phyloP scores from a whole-genome alignment of 805 yeast species.

The Starmerella vaccinii region DNA sequence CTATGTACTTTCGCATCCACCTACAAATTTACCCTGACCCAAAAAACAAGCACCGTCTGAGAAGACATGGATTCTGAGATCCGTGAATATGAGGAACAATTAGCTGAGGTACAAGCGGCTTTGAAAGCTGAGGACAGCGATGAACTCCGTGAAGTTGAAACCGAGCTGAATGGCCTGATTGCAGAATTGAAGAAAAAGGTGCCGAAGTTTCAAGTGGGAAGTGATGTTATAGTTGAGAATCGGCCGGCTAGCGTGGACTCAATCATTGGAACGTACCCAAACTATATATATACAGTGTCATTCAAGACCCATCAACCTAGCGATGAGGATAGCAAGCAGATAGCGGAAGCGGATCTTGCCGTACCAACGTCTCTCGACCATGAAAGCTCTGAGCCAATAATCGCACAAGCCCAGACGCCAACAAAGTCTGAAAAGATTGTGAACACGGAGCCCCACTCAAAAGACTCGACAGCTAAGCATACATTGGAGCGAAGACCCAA shows the following conservation, averaged over 20 bases:
- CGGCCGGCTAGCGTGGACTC: background rate
- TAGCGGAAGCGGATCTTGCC: too few species aligned
- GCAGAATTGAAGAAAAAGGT: constrained; percentile 20
- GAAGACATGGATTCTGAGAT: constrained; percentile 25
- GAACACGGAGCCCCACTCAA: too few species aligned
- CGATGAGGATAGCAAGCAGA: too few species aligned
- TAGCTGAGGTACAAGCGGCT: constrained; percentile 27
- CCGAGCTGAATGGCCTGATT: constrained; percentile 29
- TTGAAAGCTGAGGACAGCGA: constrained; percentile 26
- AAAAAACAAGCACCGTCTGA: too few species aligned
- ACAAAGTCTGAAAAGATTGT: too few species aligned
- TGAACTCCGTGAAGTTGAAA: constrained; percentile 25
- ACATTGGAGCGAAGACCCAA: too few species aligned
- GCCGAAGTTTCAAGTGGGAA: background rate
- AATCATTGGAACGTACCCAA: background rate
- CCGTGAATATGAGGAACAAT: constrained; percentile 29
- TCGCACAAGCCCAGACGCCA: too few species aligned
- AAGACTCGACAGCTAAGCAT: too few species aligned
- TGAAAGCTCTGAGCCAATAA: too few species aligned
- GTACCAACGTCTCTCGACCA: too few species aligned
- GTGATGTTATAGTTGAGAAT: background rate
- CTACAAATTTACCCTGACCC: background rate
- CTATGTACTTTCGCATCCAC: background rate
- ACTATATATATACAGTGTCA: background rate
- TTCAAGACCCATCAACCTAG: background rate